Percentiles rank a stretch among this genome's conserved stretches.
Evolutionary conservation across 306 rosid species (phyloP).

Genomic region (Trifolium repens): DNA sequence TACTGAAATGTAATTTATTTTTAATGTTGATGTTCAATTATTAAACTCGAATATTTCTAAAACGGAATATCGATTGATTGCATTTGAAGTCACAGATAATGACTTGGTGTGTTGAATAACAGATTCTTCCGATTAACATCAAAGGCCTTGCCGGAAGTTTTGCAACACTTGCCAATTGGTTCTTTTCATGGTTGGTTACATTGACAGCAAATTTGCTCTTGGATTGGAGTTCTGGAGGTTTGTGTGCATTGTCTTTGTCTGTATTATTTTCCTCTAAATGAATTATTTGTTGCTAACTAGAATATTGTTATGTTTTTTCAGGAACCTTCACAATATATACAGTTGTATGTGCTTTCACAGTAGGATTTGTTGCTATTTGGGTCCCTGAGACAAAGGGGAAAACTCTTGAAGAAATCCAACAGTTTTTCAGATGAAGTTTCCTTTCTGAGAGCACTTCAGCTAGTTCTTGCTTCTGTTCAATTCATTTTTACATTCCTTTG

Average conservation of each 20-base stretch:
- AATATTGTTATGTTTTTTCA: constrained; percentile 48
- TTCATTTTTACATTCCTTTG: constrained; percentile 33
- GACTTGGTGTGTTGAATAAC: constrained; percentile 15
- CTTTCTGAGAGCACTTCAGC: constrained; percentile 16
- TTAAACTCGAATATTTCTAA: too few species aligned
- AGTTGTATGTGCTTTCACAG: constrained; percentile 63
- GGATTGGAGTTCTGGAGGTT: constrained; percentile 91
- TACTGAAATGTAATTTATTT: not conserved
- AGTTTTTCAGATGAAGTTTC: constrained; percentile 75
- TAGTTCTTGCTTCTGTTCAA: not conserved
- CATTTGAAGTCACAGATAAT: too few species aligned
- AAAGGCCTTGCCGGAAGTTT: constrained; percentile 95
- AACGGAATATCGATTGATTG: too few species aligned
- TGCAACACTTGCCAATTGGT: constrained; percentile 96
- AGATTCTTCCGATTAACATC: constrained; percentile 92
- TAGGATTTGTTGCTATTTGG: constrained; percentile 70
- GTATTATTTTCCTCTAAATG: not conserved
- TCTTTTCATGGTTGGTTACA: constrained; percentile 69
- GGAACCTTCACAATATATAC: constrained; percentile 87
- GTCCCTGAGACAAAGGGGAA: constrained; percentile 97
- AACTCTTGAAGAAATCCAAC: constrained; percentile 91
- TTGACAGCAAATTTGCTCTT: constrained; percentile 88
- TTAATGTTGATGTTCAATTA: too few species aligned
- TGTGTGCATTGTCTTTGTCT: constrained; percentile 36
- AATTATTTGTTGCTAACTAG: constrained; percentile 35